Base-by-base conservation (phyloP, 2,329 filamentous ascomycete genomes). In the Neoscytalidium dimidiatum region DNA sequence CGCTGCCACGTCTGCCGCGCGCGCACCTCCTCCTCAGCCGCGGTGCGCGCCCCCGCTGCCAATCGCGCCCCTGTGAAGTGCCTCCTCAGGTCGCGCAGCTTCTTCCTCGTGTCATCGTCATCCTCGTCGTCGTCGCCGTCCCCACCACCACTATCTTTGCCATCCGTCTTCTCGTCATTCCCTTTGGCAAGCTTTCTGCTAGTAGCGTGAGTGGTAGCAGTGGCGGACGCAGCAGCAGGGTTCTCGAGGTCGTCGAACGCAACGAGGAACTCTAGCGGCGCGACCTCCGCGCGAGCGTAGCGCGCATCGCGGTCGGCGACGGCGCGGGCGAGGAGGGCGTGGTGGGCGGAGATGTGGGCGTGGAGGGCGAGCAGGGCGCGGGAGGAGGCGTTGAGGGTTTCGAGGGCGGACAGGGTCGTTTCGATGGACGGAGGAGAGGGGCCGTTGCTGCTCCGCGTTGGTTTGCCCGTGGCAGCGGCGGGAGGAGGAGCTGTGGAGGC, bases 201-300 rank as follows among this genome's bases (percentile, higher is more conserved):
- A n/a, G n/a, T 17, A 72, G 75, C 14, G 73, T 28, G 79, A 19
- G 21, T 17, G 28, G 28, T 21, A n/a, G 17, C 23, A n/a, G 28
- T 7, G 29, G 17, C 11, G 11, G 4, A 4, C 11, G 52, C 14
- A 33, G 21, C 65, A 21, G 80, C 77, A 0, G 79, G 77, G 53
- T 80, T 78, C 19, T 82, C 77, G 38, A 80, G 79, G 60, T 75
- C 79, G 2, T 83, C 84, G 69, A 84, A 80, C 38, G 83, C 82
- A 57, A 86, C 81, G n/a, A 83, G 82, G 21, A 85, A 80, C 51
- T 81, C 80, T 61, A 84, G 82, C 11, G 81, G 83, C 65, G 81
- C 80, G 57, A 82, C 77, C 67, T 86, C 83, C 0, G 84, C 82
- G 68, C 80, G 82, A 73, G 86, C 86, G 60, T 84, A 81, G 17